These are phyloP conservation scores for Poa annua DNA, from an alignment of 176 grass and related monocot species.

Conservation along the genomic window DNA sequence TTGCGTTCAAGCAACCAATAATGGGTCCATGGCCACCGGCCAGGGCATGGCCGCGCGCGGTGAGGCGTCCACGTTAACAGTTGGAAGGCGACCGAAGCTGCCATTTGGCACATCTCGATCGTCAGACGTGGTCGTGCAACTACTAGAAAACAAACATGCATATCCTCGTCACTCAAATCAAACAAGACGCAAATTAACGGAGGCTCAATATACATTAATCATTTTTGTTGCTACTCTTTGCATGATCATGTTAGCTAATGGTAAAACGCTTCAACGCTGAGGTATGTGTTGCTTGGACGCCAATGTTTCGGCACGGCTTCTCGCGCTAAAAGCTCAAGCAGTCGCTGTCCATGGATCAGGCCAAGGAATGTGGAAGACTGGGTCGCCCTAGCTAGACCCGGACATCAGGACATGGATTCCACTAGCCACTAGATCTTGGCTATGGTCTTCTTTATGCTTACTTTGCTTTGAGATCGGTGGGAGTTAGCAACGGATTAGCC, in stretches of 20 bases:
- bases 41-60: neutral
- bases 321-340: neutral
- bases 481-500: neutral
- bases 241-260: neutral
- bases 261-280: neutral
- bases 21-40: neutral
- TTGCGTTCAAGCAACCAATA: slow-evolving; percentile 38
- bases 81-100: neutral
- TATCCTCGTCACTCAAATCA: neutral
- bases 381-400: neutral
- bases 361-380: neutral
- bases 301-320: neutral
- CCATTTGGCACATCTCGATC: slow-evolving; percentile 20
- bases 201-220: no score
- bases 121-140: neutral
- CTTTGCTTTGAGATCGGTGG: neutral
- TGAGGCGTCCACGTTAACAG: slow-evolving; percentile 47
- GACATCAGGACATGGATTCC: neutral
- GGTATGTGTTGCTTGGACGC: slow-evolving; percentile 43
- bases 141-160: neutral
- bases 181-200: neutral
- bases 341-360: neutral
- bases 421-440: neutral
- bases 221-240: neutral
- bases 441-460: neutral